Conservation (phyloP, 768 basidiomycete genomes). For the Suillus bovinus region DNA sequence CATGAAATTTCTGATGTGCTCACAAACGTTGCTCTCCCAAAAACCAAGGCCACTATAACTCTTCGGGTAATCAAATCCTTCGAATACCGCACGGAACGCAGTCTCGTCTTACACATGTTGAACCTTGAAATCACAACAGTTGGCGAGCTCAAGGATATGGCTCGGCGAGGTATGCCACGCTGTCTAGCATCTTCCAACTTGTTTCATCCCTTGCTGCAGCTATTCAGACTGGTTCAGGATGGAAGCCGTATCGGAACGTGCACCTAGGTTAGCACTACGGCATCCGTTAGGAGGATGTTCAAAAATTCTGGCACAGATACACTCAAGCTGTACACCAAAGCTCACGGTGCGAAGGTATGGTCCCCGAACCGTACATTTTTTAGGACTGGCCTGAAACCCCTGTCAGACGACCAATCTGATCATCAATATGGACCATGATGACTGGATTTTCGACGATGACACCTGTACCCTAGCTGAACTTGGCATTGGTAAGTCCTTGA, state of each 20-base stretch:
- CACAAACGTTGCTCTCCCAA: conserved; percentile 67
- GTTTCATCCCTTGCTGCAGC: conserved; percentile 42
- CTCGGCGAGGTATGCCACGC: conserved; percentile 55
- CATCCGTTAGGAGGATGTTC: background rate
- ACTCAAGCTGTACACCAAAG: conserved; percentile 90
- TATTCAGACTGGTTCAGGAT: conserved; percentile 70
- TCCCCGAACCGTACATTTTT: background rate
- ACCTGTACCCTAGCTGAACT: conserved; percentile 60
- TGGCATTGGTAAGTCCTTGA: conserved; percentile 66
- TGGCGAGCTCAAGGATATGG: conserved; percentile 71
- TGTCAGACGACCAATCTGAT: conserved; percentile 92
- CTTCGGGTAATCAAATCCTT: conserved; percentile 95
- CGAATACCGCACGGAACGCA: conserved; percentile 86
- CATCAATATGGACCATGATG: conserved; percentile 95
- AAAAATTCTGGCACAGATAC: conserved; percentile 60
- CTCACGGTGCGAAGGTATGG: conserved; percentile 89
- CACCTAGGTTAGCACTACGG: conserved; percentile 55
- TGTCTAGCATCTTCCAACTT: conserved; percentile 8
- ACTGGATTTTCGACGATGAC: conserved; percentile 84
- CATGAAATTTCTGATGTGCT: conserved; percentile 43
- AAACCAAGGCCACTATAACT: conserved; percentile 81
- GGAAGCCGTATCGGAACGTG: conserved; percentile 85
- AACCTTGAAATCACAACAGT: conserved; percentile 83
- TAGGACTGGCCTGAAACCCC: background rate
- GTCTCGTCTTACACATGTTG: conserved; percentile 78